Percentiles rank a stretch among this genome's conserved stretches.
Evolutionary conservation across 805 yeast species (phyloP).

Genomic region (Wickerhamiella parazyma): DNA sequence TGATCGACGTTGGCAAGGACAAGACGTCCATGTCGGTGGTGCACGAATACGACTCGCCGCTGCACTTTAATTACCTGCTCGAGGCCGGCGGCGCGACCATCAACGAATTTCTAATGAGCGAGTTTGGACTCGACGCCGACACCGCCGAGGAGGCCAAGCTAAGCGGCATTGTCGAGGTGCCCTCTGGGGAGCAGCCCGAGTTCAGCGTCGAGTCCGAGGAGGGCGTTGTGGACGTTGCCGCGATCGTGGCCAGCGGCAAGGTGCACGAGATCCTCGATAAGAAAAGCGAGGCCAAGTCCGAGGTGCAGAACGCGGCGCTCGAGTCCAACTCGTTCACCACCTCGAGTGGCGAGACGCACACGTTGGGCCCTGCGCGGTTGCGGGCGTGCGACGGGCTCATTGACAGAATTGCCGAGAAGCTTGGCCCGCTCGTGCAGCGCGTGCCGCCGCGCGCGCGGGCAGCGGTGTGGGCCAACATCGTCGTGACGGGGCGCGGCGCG

Average conservation of each 20-base stretch:
- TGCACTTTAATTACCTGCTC: slow-evolving; percentile 38
- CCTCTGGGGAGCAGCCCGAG: slow-evolving; percentile 27
- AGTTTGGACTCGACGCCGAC: slow-evolving; percentile 43
- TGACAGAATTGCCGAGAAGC: slow-evolving; percentile 37
- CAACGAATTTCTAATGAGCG: slow-evolving; percentile 36
- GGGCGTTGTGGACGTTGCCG: slow-evolving; percentile 77
- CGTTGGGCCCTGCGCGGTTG: slow-evolving; percentile 82
- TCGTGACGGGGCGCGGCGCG: slow-evolving; percentile 67
- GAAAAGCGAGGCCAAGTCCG: slow-evolving; percentile 26
- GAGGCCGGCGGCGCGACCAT: slow-evolving; percentile 53
- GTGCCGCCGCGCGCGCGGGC: slow-evolving; percentile 62
- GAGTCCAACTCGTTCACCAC: slow-evolving; percentile 64
- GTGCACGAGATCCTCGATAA: slow-evolving; percentile 58
- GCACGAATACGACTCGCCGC: slow-evolving; percentile 52
- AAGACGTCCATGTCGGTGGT: slow-evolving; percentile 70
- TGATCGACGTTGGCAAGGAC: slow-evolving; percentile 68
- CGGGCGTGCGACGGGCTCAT: slow-evolving; percentile 59
- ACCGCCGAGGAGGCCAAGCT: slow-evolving; percentile 67
- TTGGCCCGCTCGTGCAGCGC: slow-evolving; percentile 39
- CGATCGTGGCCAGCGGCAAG: slow-evolving; percentile 66
- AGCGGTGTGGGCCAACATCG: slow-evolving; percentile 71
- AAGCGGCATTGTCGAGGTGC: slow-evolving; percentile 67
- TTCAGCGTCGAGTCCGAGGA: slow-evolving; percentile 39
- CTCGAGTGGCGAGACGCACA: slow-evolving; percentile 38
- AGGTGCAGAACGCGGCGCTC: slow-evolving; percentile 45